These are phyloP conservation scores for Penicillium sumatraense DNA, from an alignment of 2,329 filamentous ascomycete genomes.

Conservation along the genomic window DNA sequence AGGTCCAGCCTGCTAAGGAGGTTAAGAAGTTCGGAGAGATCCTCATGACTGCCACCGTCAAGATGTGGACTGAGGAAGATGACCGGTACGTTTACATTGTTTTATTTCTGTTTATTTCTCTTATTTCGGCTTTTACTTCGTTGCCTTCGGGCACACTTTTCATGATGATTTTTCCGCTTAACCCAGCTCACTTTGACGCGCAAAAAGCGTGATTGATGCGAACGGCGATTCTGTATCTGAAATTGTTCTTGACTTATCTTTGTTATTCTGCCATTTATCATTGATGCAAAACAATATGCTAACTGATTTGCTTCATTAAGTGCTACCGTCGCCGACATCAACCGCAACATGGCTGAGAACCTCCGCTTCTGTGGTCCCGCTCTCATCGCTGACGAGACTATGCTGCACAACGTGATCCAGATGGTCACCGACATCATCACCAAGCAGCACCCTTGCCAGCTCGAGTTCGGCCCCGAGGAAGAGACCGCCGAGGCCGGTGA, in stretches of 20 bases:
- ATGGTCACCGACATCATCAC: constrained; percentile 79
- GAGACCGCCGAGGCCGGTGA: constrained; percentile 73
- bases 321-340: constrained; percentile 89
- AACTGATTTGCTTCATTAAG: constrained; percentile 56
- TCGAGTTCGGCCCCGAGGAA: constrained; percentile 81
- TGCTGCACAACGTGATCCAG: constrained; percentile 76
- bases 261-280: constrained; percentile 15
- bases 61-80: constrained; percentile 84
- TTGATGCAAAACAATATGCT: constrained; percentile 40
- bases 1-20: constrained; percentile 76
- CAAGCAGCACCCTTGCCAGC: constrained; percentile 89
- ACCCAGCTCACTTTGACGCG: constrained; percentile 99
- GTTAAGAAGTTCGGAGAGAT: constrained; percentile 84
- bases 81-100: constrained; percentile 75
- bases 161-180: constrained; percentile 90
- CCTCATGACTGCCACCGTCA: constrained; percentile 81
- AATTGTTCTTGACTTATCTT: constrained; percentile 30
- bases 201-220: constrained; percentile 78
- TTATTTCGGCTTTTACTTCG: constrained; percentile 2
- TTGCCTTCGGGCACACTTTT: constrained; percentile 32
- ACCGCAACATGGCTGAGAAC: constrained; percentile 87
- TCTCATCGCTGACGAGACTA: constrained; percentile 73
- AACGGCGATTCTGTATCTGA: constrained; percentile 68
- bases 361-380: constrained; percentile 90
- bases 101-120: constrained; percentile 24